These are phyloP conservation scores for Triglochin maritima DNA, from an alignment of 106 monocot species.

Conservation along the genomic window DNA sequence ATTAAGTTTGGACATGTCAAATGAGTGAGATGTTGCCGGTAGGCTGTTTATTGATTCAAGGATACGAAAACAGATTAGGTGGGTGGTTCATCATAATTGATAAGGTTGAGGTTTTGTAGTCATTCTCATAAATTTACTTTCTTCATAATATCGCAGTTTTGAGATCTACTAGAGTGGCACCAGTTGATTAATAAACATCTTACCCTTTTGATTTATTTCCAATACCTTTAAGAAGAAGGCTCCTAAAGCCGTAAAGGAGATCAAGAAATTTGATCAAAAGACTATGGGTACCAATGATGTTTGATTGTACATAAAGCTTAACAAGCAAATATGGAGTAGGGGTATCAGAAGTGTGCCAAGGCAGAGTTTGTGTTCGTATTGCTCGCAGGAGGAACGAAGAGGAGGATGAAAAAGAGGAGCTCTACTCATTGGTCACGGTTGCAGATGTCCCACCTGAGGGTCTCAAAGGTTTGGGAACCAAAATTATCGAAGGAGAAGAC, in stretches of 20 bases:
- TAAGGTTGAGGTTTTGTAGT: no score
- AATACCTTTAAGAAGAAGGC: slow-evolving; percentile 9
- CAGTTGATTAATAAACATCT: no score
- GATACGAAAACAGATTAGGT: no score
- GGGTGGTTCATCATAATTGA: no score
- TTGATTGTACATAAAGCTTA: slow-evolving; percentile 1
- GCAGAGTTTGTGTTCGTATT: background rate
- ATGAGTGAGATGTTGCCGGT: no score
- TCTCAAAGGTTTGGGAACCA: slow-evolving; percentile 2
- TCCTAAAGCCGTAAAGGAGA: slow-evolving; percentile 7
- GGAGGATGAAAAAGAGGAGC: slow-evolving; percentile 7
- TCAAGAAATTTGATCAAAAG: slow-evolving; percentile 7
- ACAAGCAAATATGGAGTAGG: slow-evolving; percentile 8
- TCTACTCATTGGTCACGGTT: slow-evolving; percentile 7
- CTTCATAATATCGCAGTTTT: no score
- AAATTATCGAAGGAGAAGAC: background rate
- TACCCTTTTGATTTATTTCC: background rate
- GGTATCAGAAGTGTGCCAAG: slow-evolving; percentile 4
- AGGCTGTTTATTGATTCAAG: no score
- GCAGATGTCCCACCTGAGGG: slow-evolving; percentile 5
- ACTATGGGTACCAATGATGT: slow-evolving; percentile 3
- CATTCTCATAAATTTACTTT: no score
- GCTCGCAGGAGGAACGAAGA: slow-evolving; percentile 1
- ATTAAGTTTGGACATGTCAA: no score
- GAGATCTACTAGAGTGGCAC: no score